Conservation (phyloP, 306 rosid genomes). For the Trichosanthes truncata region DNA sequence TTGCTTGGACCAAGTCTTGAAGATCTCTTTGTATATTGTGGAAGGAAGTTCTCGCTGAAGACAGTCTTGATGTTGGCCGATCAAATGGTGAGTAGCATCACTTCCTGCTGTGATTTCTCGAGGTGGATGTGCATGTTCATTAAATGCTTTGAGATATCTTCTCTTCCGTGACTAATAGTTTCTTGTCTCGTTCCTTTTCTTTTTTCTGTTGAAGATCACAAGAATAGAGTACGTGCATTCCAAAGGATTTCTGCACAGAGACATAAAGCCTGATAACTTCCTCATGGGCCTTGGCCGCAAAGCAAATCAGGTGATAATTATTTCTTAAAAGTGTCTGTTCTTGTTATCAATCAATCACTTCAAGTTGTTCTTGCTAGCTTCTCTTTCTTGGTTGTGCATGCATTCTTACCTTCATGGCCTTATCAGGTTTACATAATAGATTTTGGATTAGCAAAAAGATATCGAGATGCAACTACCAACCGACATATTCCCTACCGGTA, state of each 20-base stretch:
- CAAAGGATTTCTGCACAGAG: constrained; percentile 91
- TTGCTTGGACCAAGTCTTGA: constrained; percentile 92
- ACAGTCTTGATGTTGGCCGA: constrained; percentile 88
- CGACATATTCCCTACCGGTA: constrained; percentile 91
- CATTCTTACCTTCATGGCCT: constrained; percentile 3
- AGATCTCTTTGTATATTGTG: constrained; percentile 85
- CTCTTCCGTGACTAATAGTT: background rate
- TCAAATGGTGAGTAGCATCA: constrained; percentile 65
- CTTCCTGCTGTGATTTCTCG: constrained; percentile 4
- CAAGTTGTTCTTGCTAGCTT: background rate
- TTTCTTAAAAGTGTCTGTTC: background rate
- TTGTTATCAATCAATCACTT: background rate
- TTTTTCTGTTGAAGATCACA: constrained; percentile 36
- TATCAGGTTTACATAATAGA: constrained; percentile 81
- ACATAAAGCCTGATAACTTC: constrained; percentile 93
- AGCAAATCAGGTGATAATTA: constrained; percentile 76
- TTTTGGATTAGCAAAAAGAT: constrained; percentile 91
- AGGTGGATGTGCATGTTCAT: background rate
- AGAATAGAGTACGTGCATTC: constrained; percentile 91
- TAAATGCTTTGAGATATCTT: background rate
- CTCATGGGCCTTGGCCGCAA: constrained; percentile 99
- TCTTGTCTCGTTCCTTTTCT: background rate
- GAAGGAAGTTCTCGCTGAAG: constrained; percentile 76
- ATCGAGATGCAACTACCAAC: constrained; percentile 70
- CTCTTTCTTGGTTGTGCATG: background rate